Evolutionary conservation across 1,284 basidiomycete genomes (phyloP), one percentile per base, ranked within the genome.

Genomic region (Malassezia nana): DNA sequence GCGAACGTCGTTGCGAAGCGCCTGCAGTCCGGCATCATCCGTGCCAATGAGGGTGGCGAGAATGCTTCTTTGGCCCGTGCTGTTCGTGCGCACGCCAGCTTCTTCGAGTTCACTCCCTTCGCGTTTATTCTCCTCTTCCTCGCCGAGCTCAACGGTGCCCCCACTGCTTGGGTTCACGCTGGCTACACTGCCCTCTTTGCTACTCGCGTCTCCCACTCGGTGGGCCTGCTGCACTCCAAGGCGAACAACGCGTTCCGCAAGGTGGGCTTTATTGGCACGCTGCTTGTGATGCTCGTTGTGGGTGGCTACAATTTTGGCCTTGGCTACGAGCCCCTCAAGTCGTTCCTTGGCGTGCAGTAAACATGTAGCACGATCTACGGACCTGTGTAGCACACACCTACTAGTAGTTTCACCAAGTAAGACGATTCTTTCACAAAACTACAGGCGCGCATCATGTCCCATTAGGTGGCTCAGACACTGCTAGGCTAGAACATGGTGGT

Each of bases 91-190:
- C 66, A 71, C 49, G 67, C 51, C 50, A 73, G 72, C 66, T 73
- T 73, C 31, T 10, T 55, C 52, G 67, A 73, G 56, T 57, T 58
- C 22, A 59, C 61, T 8, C 71, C 70, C 44, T 67, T 73, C 32
- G 56, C 63, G 24, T 72, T 73, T 58, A 59, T 64, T 57, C 61
- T 73, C 40, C 63, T 74, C 63, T 74, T 74, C 67, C 64, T 74
- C 45, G 69, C 71, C 33, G 71, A 74, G 60, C 65, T 74, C 44
- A 74, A 74, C 62, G 71, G 71, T 52, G 71, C 71, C 24, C 71
- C 71, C 31, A 74, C 71, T 32, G 60, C 59, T 40, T 65, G 68
- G 47, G 69, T 72, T 41, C 71, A 74, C 54, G 65, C 61, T 31
- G 69, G 63, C 31, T 74, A 67, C 66, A 54, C 65, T 12, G 61